Conservation (phyloP, 2,329 filamentous ascomycete genomes). For the Corinectria fuckeliana region DNA sequence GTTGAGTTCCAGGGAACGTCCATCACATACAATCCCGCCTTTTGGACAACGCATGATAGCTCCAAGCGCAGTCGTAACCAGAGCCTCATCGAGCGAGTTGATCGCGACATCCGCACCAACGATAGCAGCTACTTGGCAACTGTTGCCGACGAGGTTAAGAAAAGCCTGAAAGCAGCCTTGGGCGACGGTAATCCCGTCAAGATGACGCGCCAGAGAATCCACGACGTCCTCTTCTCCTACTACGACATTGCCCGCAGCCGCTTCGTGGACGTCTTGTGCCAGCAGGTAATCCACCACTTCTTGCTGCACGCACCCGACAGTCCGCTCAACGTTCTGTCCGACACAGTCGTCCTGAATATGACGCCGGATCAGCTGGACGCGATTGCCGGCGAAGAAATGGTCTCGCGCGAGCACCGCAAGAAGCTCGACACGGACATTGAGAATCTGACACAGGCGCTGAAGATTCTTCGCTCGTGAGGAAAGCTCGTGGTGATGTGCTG, state of each 20-base stretch:
- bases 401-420: conserved; percentile 48
- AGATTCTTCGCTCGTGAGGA: conserved; percentile 31
- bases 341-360: conserved; percentile 57
- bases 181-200: conserved; percentile 40
- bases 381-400: conserved; percentile 64
- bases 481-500: background rate
- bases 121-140: background rate
- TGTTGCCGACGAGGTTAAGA: background rate
- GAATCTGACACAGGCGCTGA: conserved; percentile 48
- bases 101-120: background rate
- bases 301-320: conserved; percentile 57
- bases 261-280: conserved; percentile 68
- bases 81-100: background rate
- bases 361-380: conserved; percentile 54
- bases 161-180: background rate
- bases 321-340: conserved; percentile 60
- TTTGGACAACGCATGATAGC: conserved; percentile 24
- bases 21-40: conserved; percentile 32
- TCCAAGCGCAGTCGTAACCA: conserved; percentile 14
- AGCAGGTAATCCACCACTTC: conserved; percentile 62
- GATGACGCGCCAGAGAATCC: conserved; percentile 57
- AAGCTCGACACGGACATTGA: conserved; percentile 54
- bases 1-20: conserved; percentile 28
- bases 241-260: conserved; percentile 67
- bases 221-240: conserved; percentile 66